A percentile compares a stretch with the other conserved stretches of the same genome.
Evolutionary conservation across 139 green algal species (phyloP).

Genomic region (Volvox reticuliferus): DNA sequence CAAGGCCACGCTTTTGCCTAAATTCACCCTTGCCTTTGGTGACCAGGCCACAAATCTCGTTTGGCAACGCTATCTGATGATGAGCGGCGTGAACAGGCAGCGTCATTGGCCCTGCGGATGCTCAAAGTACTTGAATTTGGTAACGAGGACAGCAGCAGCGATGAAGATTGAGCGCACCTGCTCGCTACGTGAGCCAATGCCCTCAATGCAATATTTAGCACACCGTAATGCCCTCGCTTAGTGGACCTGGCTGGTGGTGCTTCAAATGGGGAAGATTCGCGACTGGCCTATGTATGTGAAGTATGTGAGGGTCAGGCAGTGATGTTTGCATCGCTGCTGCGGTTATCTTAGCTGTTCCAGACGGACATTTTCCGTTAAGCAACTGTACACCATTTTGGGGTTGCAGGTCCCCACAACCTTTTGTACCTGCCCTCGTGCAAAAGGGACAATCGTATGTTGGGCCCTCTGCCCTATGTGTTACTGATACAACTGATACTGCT

Average conservation of each 20-base stretch:
- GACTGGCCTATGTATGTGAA: not conserved
- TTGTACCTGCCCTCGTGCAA: no score
- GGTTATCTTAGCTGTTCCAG: not conserved
- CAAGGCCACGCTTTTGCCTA: not conserved
- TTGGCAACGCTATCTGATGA: constrained; percentile 36
- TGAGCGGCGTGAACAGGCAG: constrained; percentile 44
- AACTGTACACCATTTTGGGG: not conserved
- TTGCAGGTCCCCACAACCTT: no score
- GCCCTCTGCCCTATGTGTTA: not conserved
- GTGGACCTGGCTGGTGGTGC: not conserved
- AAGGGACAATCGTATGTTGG: no score
- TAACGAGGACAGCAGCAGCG: not conserved
- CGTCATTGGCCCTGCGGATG: constrained; percentile 48
- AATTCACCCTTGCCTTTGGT: not conserved
- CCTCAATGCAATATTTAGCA: not conserved
- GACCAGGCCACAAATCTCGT: constrained; percentile 28
- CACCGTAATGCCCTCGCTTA: not conserved
- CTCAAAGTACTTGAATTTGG: constrained; percentile 36
- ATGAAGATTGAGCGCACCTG: not conserved
- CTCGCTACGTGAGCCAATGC: not conserved
- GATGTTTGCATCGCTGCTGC: not conserved
- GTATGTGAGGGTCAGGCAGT: not conserved
- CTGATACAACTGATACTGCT: not conserved
- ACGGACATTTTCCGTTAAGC: not conserved
- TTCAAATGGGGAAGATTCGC: not conserved